A percentile compares a stretch with the other conserved stretches of the same genome.
Conservation (phyloP, 805 yeast genomes). For the Candida quercuum region DNA sequence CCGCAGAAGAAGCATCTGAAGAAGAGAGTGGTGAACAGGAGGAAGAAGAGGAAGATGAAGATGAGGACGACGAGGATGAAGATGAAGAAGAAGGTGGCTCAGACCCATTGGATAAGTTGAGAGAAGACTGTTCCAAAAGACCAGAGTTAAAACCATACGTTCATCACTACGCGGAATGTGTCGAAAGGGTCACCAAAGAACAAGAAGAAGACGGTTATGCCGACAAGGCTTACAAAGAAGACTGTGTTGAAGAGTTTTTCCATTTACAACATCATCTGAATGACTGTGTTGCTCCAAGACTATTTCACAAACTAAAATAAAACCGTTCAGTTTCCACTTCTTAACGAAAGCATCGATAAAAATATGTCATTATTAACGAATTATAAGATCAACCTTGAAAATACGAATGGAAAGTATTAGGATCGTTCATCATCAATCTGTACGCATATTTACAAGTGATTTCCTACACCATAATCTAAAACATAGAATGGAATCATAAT, state of each 20-base stretch:
- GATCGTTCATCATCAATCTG: too few species aligned
- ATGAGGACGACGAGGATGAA: slow-evolving; percentile 62
- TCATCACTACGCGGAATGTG: slow-evolving; percentile 93
- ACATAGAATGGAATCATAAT: too few species aligned
- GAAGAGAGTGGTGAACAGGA: slow-evolving; percentile 7
- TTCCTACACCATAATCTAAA: too few species aligned
- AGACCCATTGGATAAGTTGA: slow-evolving; percentile 61
- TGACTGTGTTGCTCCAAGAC: slow-evolving; percentile 86
- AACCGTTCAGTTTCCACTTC: neutral
- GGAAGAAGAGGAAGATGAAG: slow-evolving; percentile 34
- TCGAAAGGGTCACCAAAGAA: slow-evolving; percentile 88
- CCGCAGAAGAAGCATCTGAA: slow-evolving; percentile 8
- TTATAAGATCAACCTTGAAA: too few species aligned
- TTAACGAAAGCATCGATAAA: neutral
- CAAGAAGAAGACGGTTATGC: slow-evolving; percentile 81
- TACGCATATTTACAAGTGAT: too few species aligned
- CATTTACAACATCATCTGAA: slow-evolving; percentile 92
- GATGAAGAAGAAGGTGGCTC: slow-evolving; percentile 64
- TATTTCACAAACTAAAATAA: slow-evolving; percentile 80
- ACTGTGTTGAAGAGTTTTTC: slow-evolving; percentile 97
- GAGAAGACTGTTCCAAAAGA: slow-evolving; percentile 64
- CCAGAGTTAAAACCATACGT: slow-evolving; percentile 64
- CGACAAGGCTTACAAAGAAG: slow-evolving; percentile 81
- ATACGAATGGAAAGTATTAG: too few species aligned
- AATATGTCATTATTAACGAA: neutral